These are phyloP conservation scores for Truncatella angustata DNA, from an alignment of 2,329 filamentous ascomycete species.

Conservation along the genomic window DNA sequence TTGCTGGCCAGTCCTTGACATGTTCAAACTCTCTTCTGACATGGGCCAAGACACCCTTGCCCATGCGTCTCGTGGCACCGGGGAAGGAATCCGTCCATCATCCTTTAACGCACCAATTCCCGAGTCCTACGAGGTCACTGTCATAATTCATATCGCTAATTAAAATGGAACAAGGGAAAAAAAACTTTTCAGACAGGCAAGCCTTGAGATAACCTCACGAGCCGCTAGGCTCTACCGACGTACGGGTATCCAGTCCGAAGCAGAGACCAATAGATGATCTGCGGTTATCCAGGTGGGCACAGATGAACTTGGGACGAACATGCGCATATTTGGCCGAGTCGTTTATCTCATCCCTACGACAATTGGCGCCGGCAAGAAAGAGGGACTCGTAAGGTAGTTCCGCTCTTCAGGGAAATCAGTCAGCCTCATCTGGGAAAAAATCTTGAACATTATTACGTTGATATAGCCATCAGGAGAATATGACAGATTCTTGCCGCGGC, in stretches of 20 bases:
- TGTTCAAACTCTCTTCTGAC: slow-evolving; percentile 14
- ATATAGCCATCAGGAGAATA: too few species aligned
- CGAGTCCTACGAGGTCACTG: slow-evolving; percentile 14
- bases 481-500: too few species aligned
- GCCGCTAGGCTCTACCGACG: background rate
- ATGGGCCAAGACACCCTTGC: slow-evolving; percentile 18
- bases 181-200: slow-evolving; percentile 15
- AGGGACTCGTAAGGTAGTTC: background rate
- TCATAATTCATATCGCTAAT: slow-evolving; percentile 13
- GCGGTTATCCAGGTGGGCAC: background rate
- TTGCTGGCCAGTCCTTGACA: slow-evolving; percentile 1
- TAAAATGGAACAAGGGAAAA: background rate
- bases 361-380: background rate
- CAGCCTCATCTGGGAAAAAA: too few species aligned
- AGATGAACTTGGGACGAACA: background rate
- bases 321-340: slow-evolving; percentile 3
- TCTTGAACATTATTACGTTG: too few species aligned
- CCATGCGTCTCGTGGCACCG: slow-evolving; percentile 16
- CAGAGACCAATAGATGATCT: slow-evolving; percentile 1
- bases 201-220: background rate
- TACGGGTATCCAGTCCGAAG: background rate
- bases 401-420: background rate
- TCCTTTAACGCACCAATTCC: slow-evolving; percentile 11
- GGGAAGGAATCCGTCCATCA: slow-evolving; percentile 22
- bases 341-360: background rate